These are phyloP conservation scores for Trametes cubensis DNA, from an alignment of 768 basidiomycete genomes.

Conservation along the genomic window DNA sequence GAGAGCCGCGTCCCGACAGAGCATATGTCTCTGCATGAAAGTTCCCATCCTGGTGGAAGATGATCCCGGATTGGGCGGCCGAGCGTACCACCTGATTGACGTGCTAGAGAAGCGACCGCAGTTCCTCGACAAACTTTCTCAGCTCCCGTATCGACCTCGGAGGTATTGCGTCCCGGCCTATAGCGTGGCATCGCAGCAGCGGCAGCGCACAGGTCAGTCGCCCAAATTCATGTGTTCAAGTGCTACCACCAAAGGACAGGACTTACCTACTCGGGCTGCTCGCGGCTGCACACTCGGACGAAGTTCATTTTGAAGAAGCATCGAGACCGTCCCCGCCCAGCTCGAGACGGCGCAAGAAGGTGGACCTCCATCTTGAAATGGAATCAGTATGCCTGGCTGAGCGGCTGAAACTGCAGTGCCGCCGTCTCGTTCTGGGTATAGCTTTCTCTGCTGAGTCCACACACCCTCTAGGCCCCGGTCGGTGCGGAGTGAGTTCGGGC, in stretches of 20 bases:
- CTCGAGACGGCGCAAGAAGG: neutral
- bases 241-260: too few relatives aligned
- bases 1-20: constrained; percentile 1
- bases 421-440: too few relatives aligned
- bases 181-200: neutral
- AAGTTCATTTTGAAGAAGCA: constrained; percentile 1
- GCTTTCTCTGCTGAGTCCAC: neutral
- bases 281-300: neutral
- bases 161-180: neutral
- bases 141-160: constrained; percentile 2
- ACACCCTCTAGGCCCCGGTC: constrained; percentile 11
- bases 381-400: too few relatives aligned
- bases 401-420: too few relatives aligned
- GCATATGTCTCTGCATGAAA: neutral
- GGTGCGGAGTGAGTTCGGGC: constrained; percentile 7
- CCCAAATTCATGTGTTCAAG: too few relatives aligned
- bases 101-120: neutral
- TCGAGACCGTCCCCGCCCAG: neutral
- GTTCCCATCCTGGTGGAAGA: neutral
- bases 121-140: neutral
- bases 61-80: constrained; percentile 6
- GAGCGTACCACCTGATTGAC: constrained; percentile 10
- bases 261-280: too few relatives aligned
- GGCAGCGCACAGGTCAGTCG: neutral
- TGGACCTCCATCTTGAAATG: neutral